Base-by-base conservation (phyloP, 441 rosid genomes). In the California macrophylla region DNA sequence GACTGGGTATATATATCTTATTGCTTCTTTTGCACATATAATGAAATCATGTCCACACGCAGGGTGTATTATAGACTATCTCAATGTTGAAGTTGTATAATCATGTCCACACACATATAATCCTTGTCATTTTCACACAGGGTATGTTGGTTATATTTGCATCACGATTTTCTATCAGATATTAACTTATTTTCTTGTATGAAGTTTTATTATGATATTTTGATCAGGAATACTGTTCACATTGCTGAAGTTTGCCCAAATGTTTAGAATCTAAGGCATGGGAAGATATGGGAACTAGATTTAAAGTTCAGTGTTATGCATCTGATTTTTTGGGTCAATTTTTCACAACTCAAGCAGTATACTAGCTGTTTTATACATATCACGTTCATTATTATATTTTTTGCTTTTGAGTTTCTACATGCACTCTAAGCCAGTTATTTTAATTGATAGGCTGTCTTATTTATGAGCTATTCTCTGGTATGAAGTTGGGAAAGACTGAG, bases 401-500 rank as follows among this genome's bases (percentile, higher is more conserved):
- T n/a, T 10, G 3, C 18, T 29, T 18, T 64, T 34, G 21, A 50
- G 29, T 56, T 61, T 21, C 26, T 28, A 36, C 8, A 3, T 20
- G 21, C 29, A 32, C 18, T 34, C 18, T 15, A 45, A 74, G 69
- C 54, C 47, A 68, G 61, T 28, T 74, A 23, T 76, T 63, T 68
- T 56, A 29, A 66, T 72, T 65, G 72, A 54, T 75, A 93, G 98
- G 98, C 45, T 93, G 98, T 80, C 89, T 93, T 66, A 89, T 93
- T 69, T 79, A 92, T 83, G 99, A 95, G 79, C 87, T 92, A 72
- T 95, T 95, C 81, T 89, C 99, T 78, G 87, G 89, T 54, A 69
- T 72, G 74, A 92, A 84, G 85, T 83, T 95, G 80, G 89, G 86
- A 28, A 95, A 83, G 85, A 95, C 99, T 54, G 98, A 95, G 83